Evolutionary conservation across 305 asterid species (phyloP).

Genomic region (Salvia sclarea): DNA sequence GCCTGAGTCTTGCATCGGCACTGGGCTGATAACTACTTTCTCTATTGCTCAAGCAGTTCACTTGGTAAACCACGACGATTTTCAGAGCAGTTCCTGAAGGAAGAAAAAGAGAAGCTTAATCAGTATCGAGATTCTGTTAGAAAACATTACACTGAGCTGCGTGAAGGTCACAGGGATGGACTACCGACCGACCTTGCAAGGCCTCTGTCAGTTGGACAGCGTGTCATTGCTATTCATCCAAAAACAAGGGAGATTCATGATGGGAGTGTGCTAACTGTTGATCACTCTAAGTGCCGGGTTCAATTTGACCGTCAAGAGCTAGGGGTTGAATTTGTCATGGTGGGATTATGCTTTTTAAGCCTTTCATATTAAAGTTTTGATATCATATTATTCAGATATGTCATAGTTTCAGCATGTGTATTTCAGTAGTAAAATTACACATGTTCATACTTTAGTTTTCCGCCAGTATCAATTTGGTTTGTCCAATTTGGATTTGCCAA

Average conservation of each 20-base stretch:
- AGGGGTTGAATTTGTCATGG: constrained; percentile 94
- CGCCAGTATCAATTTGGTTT: constrained; percentile 13
- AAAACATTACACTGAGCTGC: constrained; percentile 81
- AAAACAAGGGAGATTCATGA: constrained; percentile 87
- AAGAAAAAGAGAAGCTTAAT: constrained; percentile 93
- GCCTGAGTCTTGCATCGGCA: neutral
- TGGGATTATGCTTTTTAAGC: constrained; percentile 36
- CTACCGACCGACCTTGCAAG: constrained; percentile 88
- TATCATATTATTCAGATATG: constrained; percentile 15
- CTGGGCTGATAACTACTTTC: constrained; percentile 21
- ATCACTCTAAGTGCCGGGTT: constrained; percentile 82
- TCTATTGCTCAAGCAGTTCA: constrained; percentile 58
- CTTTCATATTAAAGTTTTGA: constrained; percentile 18
- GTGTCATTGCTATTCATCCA: constrained; percentile 92
- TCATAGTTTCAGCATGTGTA: constrained; percentile 16
- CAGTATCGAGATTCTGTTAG: constrained; percentile 90
- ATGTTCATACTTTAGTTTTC: constrained; percentile 6
- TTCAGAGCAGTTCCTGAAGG: constrained; percentile 88
- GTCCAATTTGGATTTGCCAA: constrained; percentile 9
- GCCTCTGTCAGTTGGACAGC: constrained; percentile 93
- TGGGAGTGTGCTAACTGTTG: constrained; percentile 91
- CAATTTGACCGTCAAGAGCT: constrained; percentile 91
- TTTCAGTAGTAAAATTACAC: constrained; percentile 16
- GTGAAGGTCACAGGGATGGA: constrained; percentile 84
- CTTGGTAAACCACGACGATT: constrained; percentile 94